Percentiles rank a stretch among this genome's conserved stretches.
Evolutionary conservation across 352 stramenopile species (phyloP).

Genomic region (Halophytophthora polymorphica): DNA sequence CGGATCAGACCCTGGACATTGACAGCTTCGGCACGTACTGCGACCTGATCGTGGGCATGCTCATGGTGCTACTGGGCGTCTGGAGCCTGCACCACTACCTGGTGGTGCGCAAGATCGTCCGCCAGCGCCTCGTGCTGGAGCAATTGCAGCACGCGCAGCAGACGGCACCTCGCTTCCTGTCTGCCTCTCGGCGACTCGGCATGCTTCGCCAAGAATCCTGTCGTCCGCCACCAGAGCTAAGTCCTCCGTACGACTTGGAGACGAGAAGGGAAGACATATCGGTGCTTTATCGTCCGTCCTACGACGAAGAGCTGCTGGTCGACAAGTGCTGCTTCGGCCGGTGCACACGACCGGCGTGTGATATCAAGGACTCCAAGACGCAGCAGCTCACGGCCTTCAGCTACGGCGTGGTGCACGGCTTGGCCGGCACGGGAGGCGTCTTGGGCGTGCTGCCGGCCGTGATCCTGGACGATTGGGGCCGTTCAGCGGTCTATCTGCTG

Average conservation of each 20-base stretch:
- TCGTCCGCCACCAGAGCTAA: no score
- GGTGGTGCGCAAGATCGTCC: conserved; percentile 38
- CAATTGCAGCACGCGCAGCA: conserved; percentile 10
- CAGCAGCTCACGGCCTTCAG: conserved; percentile 71
- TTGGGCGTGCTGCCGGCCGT: conserved; percentile 86
- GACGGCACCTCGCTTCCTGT: no score
- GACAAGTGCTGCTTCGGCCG: conserved; percentile 42
- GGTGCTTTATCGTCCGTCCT: conserved; percentile 30
- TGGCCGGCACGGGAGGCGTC: conserved; percentile 66
- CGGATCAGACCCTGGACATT: conserved; percentile 44
- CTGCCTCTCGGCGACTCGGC: no score
- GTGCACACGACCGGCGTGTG: conserved; percentile 14
- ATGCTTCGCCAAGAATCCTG: no score
- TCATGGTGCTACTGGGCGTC: conserved; percentile 63
- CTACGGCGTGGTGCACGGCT: conserved; percentile 84
- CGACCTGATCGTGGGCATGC: conserved; percentile 68
- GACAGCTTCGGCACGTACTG: conserved; percentile 57
- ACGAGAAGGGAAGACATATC: conserved; percentile 37
- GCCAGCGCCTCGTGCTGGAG: conserved; percentile 19
- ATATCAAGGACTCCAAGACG: conserved; percentile 58
- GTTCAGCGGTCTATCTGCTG: conserved; percentile 75
- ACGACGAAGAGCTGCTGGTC: conserved; percentile 10
- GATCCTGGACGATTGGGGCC: conserved; percentile 69
- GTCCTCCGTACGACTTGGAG: conserved; percentile 13
- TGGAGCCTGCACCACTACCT: conserved; percentile 58